Evolutionary conservation across 345 rosid species (phyloP), one percentile per base, ranked within the genome.

Genomic region (Cardamine resedifolia): DNA sequence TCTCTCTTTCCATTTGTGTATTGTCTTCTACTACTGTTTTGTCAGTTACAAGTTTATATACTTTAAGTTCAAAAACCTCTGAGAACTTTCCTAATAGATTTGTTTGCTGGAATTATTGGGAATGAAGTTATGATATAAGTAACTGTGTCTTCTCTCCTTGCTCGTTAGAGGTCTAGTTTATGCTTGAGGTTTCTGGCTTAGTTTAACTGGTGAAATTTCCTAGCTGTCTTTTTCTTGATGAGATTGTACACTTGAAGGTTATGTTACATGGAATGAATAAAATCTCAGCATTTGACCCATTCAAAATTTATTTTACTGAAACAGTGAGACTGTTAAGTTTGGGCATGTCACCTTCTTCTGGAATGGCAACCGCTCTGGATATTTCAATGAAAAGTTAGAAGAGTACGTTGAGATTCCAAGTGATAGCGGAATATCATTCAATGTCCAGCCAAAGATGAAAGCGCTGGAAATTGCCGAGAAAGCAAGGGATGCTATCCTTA

Each of bases 311-410:
- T 64, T 21, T 41, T 4, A 5, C 15, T 58, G 53, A 28, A 70
- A 70, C 72, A 95, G 99, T 69, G 99, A 96, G 80, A 96, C 99
- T 16, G 97, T 96, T 45, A 96, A 96, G 81, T 92, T 96, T 77
- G 98, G 98, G 10, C 98, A 92, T 47, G 97, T 96, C 58, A 92
- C 99, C 41, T 96, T 92, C 85, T 96, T 92, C 78, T 92, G 99
- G 99, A 92, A 96, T 66, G 99, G 99, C 58, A 96, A 96, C 73
- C 96, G 98, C 16, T 95, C 97, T 57, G 99, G 99, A 41, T 95
- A 58, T 78, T 95, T 96, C 72, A 81, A 90, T 21, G 66, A 85
- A 10, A 78, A 86, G 51, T 45, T 90, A 89, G 99, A 91, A 73
- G 84, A 95, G 79, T 91, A 91, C 38, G 90, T 90, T 52, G 99